Conservation (phyloP, 1,284 basidiomycete genomes). For the Butyriboletus appendiculatus region DNA sequence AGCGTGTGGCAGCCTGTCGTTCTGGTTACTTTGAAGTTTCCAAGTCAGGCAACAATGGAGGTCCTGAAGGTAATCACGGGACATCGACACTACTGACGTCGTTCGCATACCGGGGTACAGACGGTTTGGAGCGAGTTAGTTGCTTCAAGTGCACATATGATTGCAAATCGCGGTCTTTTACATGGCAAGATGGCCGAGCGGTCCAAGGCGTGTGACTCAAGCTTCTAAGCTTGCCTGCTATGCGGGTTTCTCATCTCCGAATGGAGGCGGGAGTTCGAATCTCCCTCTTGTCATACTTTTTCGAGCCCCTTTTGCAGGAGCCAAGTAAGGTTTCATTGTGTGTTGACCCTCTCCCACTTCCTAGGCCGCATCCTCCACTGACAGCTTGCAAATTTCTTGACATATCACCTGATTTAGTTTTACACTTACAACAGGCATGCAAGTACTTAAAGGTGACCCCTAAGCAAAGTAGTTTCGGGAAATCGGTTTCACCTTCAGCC, state of each 20-base stretch:
- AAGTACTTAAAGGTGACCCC: neutral
- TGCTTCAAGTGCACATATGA: neutral
- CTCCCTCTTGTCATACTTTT: constrained; percentile 31
- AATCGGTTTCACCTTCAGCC: constrained; percentile 12
- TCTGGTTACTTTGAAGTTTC: too few species aligned
- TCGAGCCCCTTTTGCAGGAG: too few species aligned
- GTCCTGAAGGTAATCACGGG: too few species aligned
- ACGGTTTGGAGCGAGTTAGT: neutral
- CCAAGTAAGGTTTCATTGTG: too few species aligned
- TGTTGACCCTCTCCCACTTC: neutral
- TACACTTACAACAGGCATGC: too few species aligned
- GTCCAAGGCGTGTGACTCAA: constrained; percentile 36
- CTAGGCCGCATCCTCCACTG: neutral
- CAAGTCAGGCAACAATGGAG: too few species aligned
- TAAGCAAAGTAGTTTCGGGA: constrained; percentile 5
- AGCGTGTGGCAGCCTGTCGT: too few species aligned
- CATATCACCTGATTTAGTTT: too few species aligned
- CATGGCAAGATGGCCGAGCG: constrained; percentile 35
- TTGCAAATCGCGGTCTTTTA: rapidly evolving
- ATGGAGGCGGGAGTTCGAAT: constrained; percentile 37
- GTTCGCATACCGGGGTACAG: neutral
- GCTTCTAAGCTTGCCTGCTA: constrained; percentile 29
- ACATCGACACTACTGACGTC: too few species aligned
- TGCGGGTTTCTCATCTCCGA: constrained; percentile 34
- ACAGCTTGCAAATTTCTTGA: neutral